Evolutionary conservation across 345 rosid genomes (phyloP).

Genomic region (Raphanus raphanistrum): DNA sequence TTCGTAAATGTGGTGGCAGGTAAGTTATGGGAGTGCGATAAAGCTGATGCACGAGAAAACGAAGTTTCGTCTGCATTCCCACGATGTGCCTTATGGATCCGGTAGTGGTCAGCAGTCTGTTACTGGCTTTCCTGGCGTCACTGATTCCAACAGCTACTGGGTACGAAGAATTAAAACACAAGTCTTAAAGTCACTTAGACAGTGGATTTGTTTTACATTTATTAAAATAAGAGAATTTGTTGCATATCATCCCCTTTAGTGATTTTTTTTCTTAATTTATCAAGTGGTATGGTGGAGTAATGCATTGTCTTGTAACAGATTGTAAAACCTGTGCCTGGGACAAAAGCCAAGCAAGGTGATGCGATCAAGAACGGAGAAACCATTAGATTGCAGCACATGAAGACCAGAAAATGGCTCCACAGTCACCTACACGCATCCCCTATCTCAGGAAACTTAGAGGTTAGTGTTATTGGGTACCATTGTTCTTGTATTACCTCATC

Average conservation of each 20-base stretch:
- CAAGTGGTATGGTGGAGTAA: not conserved
- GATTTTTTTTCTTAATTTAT: not conserved
- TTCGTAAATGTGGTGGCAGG: constrained; percentile 37
- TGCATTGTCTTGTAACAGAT: constrained; percentile 45
- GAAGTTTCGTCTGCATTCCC: constrained; percentile 82
- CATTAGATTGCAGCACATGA: constrained; percentile 88
- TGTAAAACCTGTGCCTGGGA: constrained; percentile 64
- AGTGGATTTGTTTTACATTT: not conserved
- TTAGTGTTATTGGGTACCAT: constrained; percentile 24
- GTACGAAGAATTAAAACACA: constrained; percentile 15
- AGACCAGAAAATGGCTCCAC: constrained; percentile 89
- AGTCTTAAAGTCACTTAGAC: not conserved
- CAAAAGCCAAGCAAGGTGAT: constrained; percentile 79
- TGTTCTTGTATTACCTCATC: not conserved
- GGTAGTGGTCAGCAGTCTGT: constrained; percentile 99
- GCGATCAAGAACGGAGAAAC: constrained; percentile 64
- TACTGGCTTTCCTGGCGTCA: constrained; percentile 79
- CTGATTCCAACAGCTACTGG: constrained; percentile 98
- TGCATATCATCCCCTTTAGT: not conserved
- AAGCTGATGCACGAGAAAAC: constrained; percentile 97
- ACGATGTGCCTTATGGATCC: constrained; percentile 97
- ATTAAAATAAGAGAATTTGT: not conserved
- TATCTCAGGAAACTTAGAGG: constrained; percentile 96
- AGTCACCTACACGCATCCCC: constrained; percentile 97
- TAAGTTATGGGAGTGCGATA: constrained; percentile 79